phyloP scores from a whole-genome alignment of 805 yeast genomes.

The Jamesozyma rosinii region DNA sequence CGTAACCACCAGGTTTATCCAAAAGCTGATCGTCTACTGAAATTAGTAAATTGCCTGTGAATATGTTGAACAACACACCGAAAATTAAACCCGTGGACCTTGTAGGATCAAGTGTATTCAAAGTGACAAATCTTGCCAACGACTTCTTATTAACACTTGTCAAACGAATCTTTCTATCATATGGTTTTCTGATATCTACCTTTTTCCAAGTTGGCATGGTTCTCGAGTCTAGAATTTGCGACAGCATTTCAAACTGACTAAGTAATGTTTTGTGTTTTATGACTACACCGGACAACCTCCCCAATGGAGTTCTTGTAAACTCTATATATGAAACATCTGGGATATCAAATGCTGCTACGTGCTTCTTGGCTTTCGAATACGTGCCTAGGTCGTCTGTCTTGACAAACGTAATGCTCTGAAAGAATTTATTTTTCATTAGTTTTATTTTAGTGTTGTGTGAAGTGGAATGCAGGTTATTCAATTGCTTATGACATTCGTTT shows the following conservation, averaged over 20 bases:
- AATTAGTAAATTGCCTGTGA: conserved; percentile 70
- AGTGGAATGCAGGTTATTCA: conserved; percentile 52
- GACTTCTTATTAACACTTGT: conserved; percentile 4
- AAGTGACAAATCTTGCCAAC: conserved; percentile 41
- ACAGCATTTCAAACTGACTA: conserved; percentile 76
- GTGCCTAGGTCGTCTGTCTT: conserved; percentile 82
- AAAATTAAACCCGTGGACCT: conserved; percentile 79
- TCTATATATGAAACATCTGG: conserved; percentile 91
- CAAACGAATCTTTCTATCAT: conserved; percentile 22
- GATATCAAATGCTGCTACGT: conserved; percentile 55
- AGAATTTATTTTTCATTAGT: conserved; percentile 25
- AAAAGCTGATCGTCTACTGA: conserved; percentile 71
- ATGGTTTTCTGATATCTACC: conserved; percentile 38
- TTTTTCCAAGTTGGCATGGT: conserved; percentile 38
- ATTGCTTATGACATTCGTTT: conserved; percentile 63
- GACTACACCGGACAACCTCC: conserved; percentile 88
- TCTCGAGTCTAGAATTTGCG: conserved; percentile 56
- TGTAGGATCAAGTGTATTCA: conserved; percentile 59
- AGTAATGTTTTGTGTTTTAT: conserved; percentile 79
- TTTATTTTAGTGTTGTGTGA: conserved; percentile 29
- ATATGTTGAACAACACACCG: conserved; percentile 73
- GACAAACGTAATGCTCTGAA: conserved; percentile 31
- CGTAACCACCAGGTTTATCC: conserved; percentile 78
- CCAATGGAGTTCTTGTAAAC: conserved; percentile 80
- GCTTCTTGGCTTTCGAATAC: conserved; percentile 49